Evolutionary conservation across 208 protist genomes (phyloP).

Genomic region (Acanthamoeba royreba): DNA sequence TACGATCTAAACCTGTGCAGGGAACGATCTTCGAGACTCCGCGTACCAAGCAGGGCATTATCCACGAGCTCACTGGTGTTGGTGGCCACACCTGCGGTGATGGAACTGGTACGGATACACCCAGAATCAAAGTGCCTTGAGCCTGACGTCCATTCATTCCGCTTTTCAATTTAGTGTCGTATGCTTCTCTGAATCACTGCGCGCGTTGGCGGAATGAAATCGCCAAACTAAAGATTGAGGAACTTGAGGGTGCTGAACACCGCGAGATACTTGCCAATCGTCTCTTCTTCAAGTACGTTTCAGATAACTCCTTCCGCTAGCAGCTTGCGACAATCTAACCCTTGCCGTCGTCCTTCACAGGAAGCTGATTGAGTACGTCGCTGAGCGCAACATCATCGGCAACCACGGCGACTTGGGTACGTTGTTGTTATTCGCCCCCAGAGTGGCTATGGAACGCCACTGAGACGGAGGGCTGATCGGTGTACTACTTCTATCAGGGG

Average conservation of each 20-base stretch:
- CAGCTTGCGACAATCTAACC: not conserved
- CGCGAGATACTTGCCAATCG: slow-evolving; percentile 28
- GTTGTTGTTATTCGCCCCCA: no score
- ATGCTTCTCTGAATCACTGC: slow-evolving; percentile 1
- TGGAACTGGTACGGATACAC: not conserved
- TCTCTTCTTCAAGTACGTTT: slow-evolving; percentile 15
- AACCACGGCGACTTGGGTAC: no score
- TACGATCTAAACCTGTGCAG: not conserved
- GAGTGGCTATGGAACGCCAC: no score
- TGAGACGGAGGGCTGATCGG: no score
- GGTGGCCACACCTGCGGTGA: not conserved
- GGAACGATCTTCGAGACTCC: not conserved
- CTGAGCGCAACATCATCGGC: no score
- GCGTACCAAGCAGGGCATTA: not conserved
- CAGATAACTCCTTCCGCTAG: not conserved
- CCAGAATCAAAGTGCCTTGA: no score
- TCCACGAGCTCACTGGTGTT: not conserved
- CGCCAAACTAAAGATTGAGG: not conserved
- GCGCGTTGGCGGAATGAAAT: not conserved
- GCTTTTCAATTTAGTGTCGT: no score
- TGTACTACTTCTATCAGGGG: no score
- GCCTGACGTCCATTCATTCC: no score
- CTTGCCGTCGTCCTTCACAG: not conserved
- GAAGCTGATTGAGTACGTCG: slow-evolving; percentile 31
- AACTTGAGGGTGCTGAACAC: slow-evolving; percentile 2